These are phyloP conservation scores for Skeletonema marinoi DNA, from an alignment of 108 stramenopile species.

Conservation along the genomic window DNA sequence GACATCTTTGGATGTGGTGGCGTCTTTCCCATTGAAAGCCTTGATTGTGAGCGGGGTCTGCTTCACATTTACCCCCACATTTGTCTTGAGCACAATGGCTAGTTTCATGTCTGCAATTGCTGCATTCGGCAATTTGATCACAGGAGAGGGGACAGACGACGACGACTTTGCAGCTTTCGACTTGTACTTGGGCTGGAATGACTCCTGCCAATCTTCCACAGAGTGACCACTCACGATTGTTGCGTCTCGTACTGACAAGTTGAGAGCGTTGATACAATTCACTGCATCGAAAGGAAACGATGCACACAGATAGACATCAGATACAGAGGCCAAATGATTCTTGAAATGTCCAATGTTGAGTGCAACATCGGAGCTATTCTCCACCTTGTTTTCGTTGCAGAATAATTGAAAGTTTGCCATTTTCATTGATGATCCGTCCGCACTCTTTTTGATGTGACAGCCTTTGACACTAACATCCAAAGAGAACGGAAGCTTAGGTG, in stretches of 20 bases:
- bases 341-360: slow-evolving; percentile 18
- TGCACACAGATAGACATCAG: slow-evolving; percentile 25
- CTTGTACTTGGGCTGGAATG: slow-evolving; percentile 14
- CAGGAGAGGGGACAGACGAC: slow-evolving; percentile 3
- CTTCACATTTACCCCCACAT: slow-evolving; percentile 12
- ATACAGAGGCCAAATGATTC: slow-evolving; percentile 21
- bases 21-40: slow-evolving; percentile 29
- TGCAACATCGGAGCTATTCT: slow-evolving; percentile 22
- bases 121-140: slow-evolving; percentile 16
- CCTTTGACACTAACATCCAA: slow-evolving; percentile 19
- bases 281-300: slow-evolving; percentile 21
- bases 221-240: slow-evolving; percentile 26
- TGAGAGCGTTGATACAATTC: slow-evolving; percentile 21
- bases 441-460: slow-evolving; percentile 21
- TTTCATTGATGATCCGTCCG: slow-evolving; percentile 22
- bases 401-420: neutral
- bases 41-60: slow-evolving; percentile 29
- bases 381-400: neutral
- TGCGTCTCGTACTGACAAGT: slow-evolving; percentile 10
- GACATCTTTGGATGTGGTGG: slow-evolving; percentile 40
- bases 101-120: slow-evolving; percentile 16
- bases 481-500: slow-evolving; percentile 12
- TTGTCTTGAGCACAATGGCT: neutral
- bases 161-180: neutral
- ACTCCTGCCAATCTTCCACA: slow-evolving; percentile 21